phyloP scores from a whole-genome alignment of 306 rosid genomes.

The Cyamopsis tetragonoloba region DNA sequence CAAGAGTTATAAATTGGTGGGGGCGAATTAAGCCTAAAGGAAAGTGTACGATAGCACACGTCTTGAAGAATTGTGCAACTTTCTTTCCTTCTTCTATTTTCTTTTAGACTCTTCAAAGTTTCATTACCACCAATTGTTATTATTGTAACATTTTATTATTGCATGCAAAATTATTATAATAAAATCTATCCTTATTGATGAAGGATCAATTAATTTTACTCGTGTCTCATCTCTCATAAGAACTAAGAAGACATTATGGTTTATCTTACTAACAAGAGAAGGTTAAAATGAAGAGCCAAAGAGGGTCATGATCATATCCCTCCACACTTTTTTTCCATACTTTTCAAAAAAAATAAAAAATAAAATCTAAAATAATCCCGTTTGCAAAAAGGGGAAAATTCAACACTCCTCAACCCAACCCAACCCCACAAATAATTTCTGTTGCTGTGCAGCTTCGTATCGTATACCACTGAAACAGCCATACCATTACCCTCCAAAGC shows the following conservation, averaged over 20 bases:
- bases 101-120: too few species aligned
- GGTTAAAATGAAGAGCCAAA: neutral
- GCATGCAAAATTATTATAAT: neutral
- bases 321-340: neutral
- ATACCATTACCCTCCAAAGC: neutral
- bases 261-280: neutral
- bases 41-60: too few species aligned
- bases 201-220: neutral
- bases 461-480: slow-evolving; percentile 19
- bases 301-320: neutral
- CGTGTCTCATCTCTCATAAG: neutral
- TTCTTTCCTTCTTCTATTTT: too few species aligned
- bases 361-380: slow-evolving; percentile 1
- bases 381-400: neutral
- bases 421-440: slow-evolving; percentile 25
- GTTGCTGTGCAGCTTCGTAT: slow-evolving; percentile 15
- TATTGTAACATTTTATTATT: too few species aligned
- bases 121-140: too few species aligned
- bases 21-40: too few species aligned
- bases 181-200: neutral
- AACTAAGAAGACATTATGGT: too few species aligned
- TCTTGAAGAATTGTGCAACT: too few species aligned
- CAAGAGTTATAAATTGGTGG: too few species aligned
- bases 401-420: neutral
- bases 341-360: too few species aligned